A percentile compares a stretch with the other conserved stretches of the same genome.
Conservation (phyloP, 352 stramenopile species). For the Pythium plurisporium region DNA sequence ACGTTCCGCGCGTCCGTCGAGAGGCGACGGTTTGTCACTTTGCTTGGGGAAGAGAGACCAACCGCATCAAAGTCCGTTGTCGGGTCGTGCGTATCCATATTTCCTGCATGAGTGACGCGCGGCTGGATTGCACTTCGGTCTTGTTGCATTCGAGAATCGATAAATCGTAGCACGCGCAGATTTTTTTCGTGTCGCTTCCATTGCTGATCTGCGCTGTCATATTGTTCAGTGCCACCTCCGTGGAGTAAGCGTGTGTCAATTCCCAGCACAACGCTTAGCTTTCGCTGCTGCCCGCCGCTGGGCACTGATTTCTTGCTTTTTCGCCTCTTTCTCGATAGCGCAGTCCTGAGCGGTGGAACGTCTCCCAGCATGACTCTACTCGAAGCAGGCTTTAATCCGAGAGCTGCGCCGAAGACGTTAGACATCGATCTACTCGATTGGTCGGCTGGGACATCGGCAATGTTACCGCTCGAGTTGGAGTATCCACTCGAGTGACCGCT, state of each 20-base stretch:
- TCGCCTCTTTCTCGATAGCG: not conserved
- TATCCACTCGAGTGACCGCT: not conserved
- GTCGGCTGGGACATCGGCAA: no score
- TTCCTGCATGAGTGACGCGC: not conserved
- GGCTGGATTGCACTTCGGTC: not conserved
- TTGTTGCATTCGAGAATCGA: slow-evolving; percentile 1
- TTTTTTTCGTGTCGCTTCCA: slow-evolving; percentile 15
- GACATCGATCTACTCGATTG: no score
- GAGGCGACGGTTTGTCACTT: no score
- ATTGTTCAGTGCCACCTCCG: not conserved
- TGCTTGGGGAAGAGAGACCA: no score
- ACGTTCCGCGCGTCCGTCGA: no score
- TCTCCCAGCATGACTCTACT: not conserved
- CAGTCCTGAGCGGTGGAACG: not conserved
- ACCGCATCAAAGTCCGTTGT: not conserved
- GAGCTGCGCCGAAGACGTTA: not conserved
- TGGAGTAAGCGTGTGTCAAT: not conserved
- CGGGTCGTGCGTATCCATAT: not conserved
- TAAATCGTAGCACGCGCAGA: slow-evolving; percentile 9
- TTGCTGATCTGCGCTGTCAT: not conserved
- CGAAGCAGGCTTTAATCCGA: not conserved
- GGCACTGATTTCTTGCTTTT: not conserved
- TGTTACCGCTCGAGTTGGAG: not conserved
- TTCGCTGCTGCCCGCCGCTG: slow-evolving; percentile 1
- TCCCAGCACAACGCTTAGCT: not conserved